These are phyloP conservation scores for Dimargaris cristalligena DNA, from an alignment of 192 early-diverging fungal genomes.

Conservation along the genomic window DNA sequence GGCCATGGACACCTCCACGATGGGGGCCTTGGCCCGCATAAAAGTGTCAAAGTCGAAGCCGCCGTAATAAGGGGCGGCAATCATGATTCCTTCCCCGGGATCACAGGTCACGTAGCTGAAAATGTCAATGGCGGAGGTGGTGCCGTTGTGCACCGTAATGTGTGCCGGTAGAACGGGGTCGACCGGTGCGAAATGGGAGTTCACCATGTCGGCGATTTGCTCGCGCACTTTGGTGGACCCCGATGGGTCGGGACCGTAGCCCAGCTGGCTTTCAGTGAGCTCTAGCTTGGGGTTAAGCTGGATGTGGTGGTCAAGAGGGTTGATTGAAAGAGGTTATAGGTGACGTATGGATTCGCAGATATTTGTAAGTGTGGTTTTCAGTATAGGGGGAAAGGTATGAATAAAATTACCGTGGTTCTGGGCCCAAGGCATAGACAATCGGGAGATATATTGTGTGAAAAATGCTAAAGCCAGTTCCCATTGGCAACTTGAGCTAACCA, in stretches of 20 bases:
- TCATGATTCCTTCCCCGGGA: conserved; percentile 53
- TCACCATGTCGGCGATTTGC: conserved; percentile 45
- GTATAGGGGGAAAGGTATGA: not conserved
- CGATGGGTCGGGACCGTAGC: conserved; percentile 26
- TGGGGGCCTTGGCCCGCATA: conserved; percentile 28
- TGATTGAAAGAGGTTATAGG: too few relatives aligned
- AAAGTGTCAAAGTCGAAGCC: conserved; percentile 48
- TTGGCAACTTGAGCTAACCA: too few relatives aligned
- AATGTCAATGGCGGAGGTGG: conserved; percentile 43
- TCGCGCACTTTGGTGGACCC: conserved; percentile 38
- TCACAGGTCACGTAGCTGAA: conserved; percentile 44
- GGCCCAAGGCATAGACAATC: not conserved
- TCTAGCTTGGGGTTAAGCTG: not conserved
- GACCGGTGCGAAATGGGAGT: conserved; percentile 38
- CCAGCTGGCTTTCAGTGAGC: conserved; percentile 12
- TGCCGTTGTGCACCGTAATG: conserved; percentile 50
- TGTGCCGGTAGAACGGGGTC: conserved; percentile 27
- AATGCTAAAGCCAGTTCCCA: too few relatives aligned
- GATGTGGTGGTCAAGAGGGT: too few relatives aligned
- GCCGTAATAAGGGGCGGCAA: conserved; percentile 62
- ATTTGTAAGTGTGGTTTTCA: not conserved
- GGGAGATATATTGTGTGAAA: not conserved
- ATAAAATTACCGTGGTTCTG: not conserved
- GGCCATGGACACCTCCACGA: conserved; percentile 31
- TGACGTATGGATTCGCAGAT: not conserved